Evolutionary conservation across 2,329 filamentous ascomycete species (phyloP).

Genomic region (Aspergillus unguis): DNA sequence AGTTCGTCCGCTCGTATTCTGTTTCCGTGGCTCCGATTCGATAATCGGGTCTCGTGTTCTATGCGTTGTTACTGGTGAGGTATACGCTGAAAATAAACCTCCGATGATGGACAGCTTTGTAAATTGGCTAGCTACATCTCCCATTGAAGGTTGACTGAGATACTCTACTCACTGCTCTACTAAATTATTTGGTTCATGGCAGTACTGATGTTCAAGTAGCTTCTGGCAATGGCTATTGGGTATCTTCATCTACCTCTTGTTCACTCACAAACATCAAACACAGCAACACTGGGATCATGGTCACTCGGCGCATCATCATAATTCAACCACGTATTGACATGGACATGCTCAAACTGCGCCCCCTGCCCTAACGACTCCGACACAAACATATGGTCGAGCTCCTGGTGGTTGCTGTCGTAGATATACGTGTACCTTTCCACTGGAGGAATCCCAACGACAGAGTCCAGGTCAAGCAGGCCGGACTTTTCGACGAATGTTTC

Average conservation of each 20-base stretch:
- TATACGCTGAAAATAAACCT: no score
- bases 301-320: slow-evolving; percentile 59
- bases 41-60: no score
- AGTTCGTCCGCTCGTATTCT: no score
- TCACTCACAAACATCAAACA: slow-evolving; percentile 56
- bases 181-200: no score
- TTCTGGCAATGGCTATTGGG: no score
- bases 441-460: slow-evolving; percentile 50
- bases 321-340: slow-evolving; percentile 67
- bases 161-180: no score
- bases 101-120: no score
- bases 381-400: slow-evolving; percentile 68
- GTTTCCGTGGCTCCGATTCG: no score
- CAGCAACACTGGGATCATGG: slow-evolving; percentile 66
- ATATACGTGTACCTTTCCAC: slow-evolving; percentile 68
- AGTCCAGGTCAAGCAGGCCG: slow-evolving; percentile 61
- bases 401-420: slow-evolving; percentile 66
- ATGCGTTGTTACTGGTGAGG: no score
- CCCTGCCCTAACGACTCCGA: slow-evolving; percentile 50
- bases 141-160: no score
- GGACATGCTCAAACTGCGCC: slow-evolving; percentile 58
- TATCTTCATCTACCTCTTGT: neutral
- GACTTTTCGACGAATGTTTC: slow-evolving; percentile 53
- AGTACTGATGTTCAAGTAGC: no score
- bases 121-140: no score